A percentile compares a stretch with the other conserved stretches of the same genome.
Evolutionary conservation across 495 filamentous ascomycete genomes (phyloP).

Genomic region (Hypoxylon rickii): DNA sequence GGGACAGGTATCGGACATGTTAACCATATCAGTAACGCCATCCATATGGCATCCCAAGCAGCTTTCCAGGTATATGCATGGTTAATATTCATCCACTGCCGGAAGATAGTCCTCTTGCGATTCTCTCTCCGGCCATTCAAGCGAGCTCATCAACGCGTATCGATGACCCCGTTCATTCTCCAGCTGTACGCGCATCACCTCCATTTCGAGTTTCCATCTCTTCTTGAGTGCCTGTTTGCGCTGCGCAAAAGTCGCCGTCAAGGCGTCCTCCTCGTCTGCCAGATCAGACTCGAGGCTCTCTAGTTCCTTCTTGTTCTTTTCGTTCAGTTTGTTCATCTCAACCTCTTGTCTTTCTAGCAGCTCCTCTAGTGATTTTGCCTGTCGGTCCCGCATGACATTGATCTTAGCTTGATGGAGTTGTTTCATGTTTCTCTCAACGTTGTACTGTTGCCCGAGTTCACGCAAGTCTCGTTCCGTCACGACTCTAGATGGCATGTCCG

Average conservation of each 20-base stretch:
- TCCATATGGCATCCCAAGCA: too few relatives aligned
- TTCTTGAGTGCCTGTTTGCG: conserved; percentile 55
- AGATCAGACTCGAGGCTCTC: conserved; percentile 62
- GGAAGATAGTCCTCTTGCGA: conserved; percentile 24
- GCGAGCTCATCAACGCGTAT: conserved; percentile 55
- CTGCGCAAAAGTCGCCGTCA: conserved; percentile 52
- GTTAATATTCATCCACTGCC: conserved; percentile 26
- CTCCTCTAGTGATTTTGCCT: conserved; percentile 70
- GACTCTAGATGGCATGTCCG: conserved; percentile 43
- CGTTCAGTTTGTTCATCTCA: conserved; percentile 61
- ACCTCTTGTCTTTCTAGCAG: conserved; percentile 65
- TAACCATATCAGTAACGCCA: too few relatives aligned
- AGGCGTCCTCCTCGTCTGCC: conserved; percentile 55
- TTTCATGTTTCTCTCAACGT: conserved; percentile 69
- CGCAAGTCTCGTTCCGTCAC: conserved; percentile 62
- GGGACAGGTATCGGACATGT: too few relatives aligned
- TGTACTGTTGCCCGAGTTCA: conserved; percentile 74
- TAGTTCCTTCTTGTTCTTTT: conserved; percentile 56
- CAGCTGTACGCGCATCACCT: conserved; percentile 64
- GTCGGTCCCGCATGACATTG: conserved; percentile 79
- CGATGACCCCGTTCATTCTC: conserved; percentile 53
- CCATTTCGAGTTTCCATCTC: conserved; percentile 68
- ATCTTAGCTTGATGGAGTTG: conserved; percentile 72
- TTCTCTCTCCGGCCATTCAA: conserved; percentile 48
- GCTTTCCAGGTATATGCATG: too few relatives aligned